phyloP scores from a whole-genome alignment of 2,329 filamentous ascomycete species.

The Aspergillus fischeri region DNA sequence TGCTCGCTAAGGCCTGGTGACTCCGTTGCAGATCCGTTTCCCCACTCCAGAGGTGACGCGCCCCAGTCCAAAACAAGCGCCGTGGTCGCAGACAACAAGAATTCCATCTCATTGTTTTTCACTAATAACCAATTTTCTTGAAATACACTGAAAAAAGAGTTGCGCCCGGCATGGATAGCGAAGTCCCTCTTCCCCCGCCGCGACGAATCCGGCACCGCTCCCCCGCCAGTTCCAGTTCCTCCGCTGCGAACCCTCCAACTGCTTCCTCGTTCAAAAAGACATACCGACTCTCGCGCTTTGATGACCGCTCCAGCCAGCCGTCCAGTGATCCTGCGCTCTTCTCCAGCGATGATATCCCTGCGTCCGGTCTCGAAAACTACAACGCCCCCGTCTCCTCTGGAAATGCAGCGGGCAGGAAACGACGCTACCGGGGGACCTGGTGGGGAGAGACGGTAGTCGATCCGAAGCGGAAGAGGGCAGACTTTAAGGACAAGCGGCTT shows the following conservation, averaged over 20 bases:
- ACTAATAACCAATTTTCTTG: background rate
- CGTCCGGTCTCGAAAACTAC: conserved; percentile 44
- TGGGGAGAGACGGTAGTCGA: conserved; percentile 39
- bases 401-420: conserved; percentile 27
- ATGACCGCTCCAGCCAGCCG: conserved; percentile 35
- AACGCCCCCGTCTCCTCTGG: conserved; percentile 19
- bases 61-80: background rate
- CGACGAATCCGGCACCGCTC: conserved; percentile 34
- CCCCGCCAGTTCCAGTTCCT: conserved; percentile 16
- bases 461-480: conserved; percentile 36
- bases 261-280: conserved; percentile 21
- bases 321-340: conserved; percentile 45
- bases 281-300: conserved; percentile 27
- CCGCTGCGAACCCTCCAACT: background rate
- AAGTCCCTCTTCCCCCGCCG: conserved; percentile 37
- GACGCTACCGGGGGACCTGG: conserved; percentile 44
- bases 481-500: conserved; percentile 42
- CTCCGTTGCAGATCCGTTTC: background rate
- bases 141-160: background rate
- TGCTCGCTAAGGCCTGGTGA: background rate
- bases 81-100: background rate
- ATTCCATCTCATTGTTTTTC: background rate
- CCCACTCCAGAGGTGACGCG: background rate
- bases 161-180: conserved; percentile 32
- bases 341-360: conserved; percentile 46